Percentiles rank a stretch among this genome's conserved stretches.
Conservation (phyloP, 257 asterid species). For the Penstemon newberryi region DNA sequence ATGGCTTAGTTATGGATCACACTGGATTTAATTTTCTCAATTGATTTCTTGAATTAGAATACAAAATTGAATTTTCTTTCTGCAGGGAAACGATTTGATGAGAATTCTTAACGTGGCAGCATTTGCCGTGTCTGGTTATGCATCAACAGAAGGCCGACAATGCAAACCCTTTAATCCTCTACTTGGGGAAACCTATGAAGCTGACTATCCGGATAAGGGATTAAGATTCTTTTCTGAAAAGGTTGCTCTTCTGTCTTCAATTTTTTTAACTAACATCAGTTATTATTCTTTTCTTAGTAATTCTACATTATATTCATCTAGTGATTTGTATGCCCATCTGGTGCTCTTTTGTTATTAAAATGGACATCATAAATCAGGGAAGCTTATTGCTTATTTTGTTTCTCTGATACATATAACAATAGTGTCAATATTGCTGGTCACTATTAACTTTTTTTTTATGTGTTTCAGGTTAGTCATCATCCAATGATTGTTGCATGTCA, state of each 20-base stretch:
- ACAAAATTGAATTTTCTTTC: constrained; percentile 24
- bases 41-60: not conserved
- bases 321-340: constrained; percentile 21
- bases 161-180: constrained; percentile 99
- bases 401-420: not conserved
- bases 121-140: constrained; percentile 98
- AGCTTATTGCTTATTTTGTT: not conserved
- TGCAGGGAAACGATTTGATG: constrained; percentile 97
- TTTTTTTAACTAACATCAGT: constrained; percentile 13
- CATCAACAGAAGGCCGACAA: constrained; percentile 96
- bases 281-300: not conserved
- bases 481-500: constrained; percentile 99
- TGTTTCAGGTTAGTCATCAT: constrained; percentile 92
- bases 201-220: constrained; percentile 98
- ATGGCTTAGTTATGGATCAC: constrained; percentile 15
- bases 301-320: not conserved
- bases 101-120: constrained; percentile 93
- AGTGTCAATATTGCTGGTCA: constrained; percentile 4
- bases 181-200: constrained; percentile 98
- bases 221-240: constrained; percentile 91
- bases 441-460: not conserved
- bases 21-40: constrained; percentile 9
- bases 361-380: constrained; percentile 1
- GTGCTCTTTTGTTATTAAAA: constrained; percentile 3
- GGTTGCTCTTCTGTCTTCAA: constrained; percentile 44